Conservation (phyloP, 2,329 filamentous ascomycete genomes). For the Venturia aucupariae region DNA sequence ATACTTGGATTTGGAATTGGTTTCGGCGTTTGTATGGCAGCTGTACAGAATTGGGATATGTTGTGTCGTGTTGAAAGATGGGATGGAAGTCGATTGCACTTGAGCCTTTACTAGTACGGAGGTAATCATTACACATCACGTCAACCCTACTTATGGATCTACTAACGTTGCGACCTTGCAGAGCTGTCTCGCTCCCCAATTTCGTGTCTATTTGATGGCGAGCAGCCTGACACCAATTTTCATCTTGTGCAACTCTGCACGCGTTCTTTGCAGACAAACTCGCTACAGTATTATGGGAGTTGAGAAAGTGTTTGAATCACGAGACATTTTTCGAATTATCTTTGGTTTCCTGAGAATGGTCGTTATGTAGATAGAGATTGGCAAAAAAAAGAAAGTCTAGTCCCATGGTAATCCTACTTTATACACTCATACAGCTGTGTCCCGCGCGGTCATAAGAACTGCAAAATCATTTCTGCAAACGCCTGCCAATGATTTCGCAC, state of each 20-base stretch:
- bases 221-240: too few species aligned
- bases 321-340: too few species aligned
- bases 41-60: neutral
- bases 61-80: neutral
- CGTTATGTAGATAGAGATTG: neutral
- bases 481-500: neutral
- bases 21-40: neutral
- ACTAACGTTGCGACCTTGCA: too few species aligned
- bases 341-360: too few species aligned
- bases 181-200: too few species aligned
- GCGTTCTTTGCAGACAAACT: too few species aligned
- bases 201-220: too few species aligned
- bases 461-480: neutral
- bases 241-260: too few species aligned
- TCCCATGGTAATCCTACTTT: neutral
- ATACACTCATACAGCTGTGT: neutral
- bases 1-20: neutral
- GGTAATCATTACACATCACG: neutral
- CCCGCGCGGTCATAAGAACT: neutral
- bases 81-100: neutral
- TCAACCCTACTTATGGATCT: too few species aligned
- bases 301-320: too few species aligned
- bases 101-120: neutral
- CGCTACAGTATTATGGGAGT: too few species aligned
- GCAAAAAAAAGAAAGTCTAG: neutral